phyloP scores from a whole-genome alignment of 2,329 filamentous ascomycete species.

The Colletotrichum cordylinicola region DNA sequence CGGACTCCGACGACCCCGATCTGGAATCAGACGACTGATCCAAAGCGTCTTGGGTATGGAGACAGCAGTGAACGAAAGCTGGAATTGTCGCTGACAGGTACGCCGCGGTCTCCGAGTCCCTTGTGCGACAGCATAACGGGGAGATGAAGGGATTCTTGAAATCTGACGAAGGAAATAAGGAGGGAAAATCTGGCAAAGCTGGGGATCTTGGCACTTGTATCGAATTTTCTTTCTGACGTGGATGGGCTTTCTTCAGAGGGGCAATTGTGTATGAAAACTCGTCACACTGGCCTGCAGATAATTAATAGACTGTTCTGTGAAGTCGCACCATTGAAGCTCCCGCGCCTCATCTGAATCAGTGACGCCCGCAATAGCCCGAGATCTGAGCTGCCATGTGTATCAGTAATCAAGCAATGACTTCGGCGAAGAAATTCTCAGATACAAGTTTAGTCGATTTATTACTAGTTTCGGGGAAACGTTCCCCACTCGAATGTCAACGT shows the following conservation, averaged over 20 bases:
- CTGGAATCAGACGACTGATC: neutral
- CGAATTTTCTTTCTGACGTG: neutral
- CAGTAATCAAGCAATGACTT: neutral
- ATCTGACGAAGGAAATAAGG: neutral
- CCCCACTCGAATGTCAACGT: neutral
- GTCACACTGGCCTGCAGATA: neutral
- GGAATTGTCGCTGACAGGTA: neutral
- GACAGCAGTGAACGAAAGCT: neutral
- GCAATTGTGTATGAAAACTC: neutral
- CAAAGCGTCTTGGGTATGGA: neutral
- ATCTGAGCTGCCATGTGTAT: neutral
- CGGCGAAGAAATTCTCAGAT: neutral
- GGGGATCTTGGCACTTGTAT: neutral
- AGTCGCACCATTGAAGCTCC: neutral
- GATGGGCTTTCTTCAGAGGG: neutral
- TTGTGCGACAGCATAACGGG: neutral
- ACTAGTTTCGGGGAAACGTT: neutral
- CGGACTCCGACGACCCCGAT: slow-evolving; percentile 2
- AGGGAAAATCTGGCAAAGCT: neutral
- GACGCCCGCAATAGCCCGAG: neutral
- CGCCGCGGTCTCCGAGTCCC: neutral
- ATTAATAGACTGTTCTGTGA: neutral
- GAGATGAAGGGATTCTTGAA: neutral
- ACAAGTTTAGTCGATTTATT: neutral
- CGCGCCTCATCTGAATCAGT: neutral